phyloP scores from a whole-genome alignment of 1,284 basidiomycete genomes.

The Athelia sp. region DNA sequence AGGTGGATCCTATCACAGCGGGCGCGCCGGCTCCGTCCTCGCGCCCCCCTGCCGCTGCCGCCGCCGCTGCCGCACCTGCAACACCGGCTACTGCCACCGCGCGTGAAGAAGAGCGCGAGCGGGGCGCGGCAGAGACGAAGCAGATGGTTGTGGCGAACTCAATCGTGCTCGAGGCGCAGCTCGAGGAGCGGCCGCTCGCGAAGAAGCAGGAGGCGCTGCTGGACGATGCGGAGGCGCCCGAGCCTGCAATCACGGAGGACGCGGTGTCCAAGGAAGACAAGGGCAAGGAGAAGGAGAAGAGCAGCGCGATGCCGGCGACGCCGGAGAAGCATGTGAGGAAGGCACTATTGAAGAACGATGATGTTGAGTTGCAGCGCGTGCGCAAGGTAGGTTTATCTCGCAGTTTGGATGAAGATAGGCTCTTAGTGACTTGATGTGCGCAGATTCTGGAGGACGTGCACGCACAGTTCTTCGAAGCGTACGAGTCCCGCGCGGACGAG shows the following conservation, averaged over 20 bases:
- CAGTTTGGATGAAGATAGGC: background rate
- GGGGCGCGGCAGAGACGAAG: constrained; percentile 29
- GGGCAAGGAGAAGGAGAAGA: constrained; percentile 10
- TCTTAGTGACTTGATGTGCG: constrained; percentile 2
- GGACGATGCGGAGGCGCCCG: constrained; percentile 26
- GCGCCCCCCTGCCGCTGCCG: constrained; percentile 3
- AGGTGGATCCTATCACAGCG: constrained; percentile 51
- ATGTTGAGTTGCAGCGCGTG: constrained; percentile 80
- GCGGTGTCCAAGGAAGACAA: constrained; percentile 12
- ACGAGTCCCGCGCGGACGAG: constrained; percentile 41
- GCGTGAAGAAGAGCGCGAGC: constrained; percentile 32
- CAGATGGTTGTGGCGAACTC: constrained; percentile 62
- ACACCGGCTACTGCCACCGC: constrained; percentile 20
- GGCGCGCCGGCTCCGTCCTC: constrained; percentile 13
- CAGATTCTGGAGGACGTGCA: constrained; percentile 81
- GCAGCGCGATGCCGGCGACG: constrained; percentile 6
- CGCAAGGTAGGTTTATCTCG: constrained; percentile 49
- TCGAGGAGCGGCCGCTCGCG: constrained; percentile 83
- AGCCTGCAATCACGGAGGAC: constrained; percentile 1
- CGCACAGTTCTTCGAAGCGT: constrained; percentile 66
- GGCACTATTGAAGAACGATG: constrained; percentile 84
- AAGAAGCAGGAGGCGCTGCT: constrained; percentile 82
- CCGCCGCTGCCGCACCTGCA: constrained; percentile 10
- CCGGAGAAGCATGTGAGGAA: constrained; percentile 47
- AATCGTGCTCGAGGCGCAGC: constrained; percentile 75